Base-by-base conservation (phyloP, 495 filamentous ascomycete species). In the Neurospora pannonica region DNA sequence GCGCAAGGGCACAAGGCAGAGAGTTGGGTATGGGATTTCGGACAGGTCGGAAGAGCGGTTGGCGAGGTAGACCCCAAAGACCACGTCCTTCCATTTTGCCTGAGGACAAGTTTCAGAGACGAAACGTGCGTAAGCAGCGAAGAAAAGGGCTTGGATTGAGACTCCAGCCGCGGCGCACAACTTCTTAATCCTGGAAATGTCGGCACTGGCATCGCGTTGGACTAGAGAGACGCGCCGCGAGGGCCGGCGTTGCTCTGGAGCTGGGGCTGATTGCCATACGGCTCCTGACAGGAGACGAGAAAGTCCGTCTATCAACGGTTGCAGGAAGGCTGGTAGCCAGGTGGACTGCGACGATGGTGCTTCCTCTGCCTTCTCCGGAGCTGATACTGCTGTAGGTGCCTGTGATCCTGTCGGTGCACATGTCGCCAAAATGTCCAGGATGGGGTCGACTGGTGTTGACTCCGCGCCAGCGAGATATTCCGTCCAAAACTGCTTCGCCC, bases 401-500 rank as follows among this genome's bases (percentile, higher is more conserved):
- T 24, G 10, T 28, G 11, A 24, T 48, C 3, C n/a, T 24, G n/a
- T 13, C n/a, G 43, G 7, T n/a, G 42, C 5, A 24, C 2, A 1
- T 10, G 43, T 11, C 9, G 21, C 46, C 10, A 24, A 1, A 24
- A 13, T 2, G 21, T 54, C 21, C 46, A 5, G 4, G 2, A 5
- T 28, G 11, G 5, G 48, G 48, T 60, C 24, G 0, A 19, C 19
- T 11, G 48, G 24, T 2, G 67, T 19, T 3, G 74, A n/a, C 5
- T 72, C 21, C 0, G 39, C 75, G 4, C 76, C 79, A 19, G 69
- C 67, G 39, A 91, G 83, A 76, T 92, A 90, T 6, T 77, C 75
- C 3, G 76, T 84, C 90, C 90, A 92, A 80, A 91, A 92, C 28
- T 73, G 10, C 48, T 71, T 48, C 77, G 70, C 48, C 78, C 77